A percentile compares a stretch with the other conserved stretches of the same genome.
phyloP scores from a whole-genome alignment of 2,329 filamentous ascomycete species.

The Chrysosporium queenslandicum region DNA sequence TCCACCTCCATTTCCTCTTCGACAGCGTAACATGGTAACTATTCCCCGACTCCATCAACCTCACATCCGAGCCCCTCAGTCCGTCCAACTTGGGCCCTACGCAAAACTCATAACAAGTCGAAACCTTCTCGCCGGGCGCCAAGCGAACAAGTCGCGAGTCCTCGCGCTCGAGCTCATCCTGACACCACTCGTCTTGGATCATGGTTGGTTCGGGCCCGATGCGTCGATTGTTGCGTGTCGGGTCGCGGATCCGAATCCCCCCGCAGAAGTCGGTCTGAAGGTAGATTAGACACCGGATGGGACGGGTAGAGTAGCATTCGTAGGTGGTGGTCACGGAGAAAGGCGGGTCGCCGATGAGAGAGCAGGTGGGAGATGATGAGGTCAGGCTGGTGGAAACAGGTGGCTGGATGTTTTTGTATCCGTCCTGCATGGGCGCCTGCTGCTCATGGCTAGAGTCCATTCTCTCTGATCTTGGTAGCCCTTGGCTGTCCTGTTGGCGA shows the following conservation, averaged over 20 bases:
- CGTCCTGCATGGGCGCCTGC: neutral
- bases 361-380: neutral
- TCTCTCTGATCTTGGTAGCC: constrained; percentile 1
- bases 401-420: neutral
- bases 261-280: neutral
- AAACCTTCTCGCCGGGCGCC: neutral
- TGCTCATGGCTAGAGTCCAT: constrained; percentile 1
- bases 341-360: neutral
- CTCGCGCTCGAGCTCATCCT: neutral
- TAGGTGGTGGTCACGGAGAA: constrained; percentile 1
- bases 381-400: neutral
- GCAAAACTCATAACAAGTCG: neutral
- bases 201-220: neutral
- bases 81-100: neutral
- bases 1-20: neutral
- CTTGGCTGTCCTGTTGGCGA: neutral
- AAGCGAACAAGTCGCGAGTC: constrained; percentile 1
- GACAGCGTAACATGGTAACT: neutral
- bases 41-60: neutral
- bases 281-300: neutral
- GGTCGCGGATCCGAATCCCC: neutral
- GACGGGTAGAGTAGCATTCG: neutral
- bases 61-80: neutral
- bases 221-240: neutral
- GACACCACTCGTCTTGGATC: neutral